Evolutionary conservation across 177 flowering plant genomes (phyloP), one percentile per base, ranked within the genome.

Genomic region (Vitis hybrid): DNA sequence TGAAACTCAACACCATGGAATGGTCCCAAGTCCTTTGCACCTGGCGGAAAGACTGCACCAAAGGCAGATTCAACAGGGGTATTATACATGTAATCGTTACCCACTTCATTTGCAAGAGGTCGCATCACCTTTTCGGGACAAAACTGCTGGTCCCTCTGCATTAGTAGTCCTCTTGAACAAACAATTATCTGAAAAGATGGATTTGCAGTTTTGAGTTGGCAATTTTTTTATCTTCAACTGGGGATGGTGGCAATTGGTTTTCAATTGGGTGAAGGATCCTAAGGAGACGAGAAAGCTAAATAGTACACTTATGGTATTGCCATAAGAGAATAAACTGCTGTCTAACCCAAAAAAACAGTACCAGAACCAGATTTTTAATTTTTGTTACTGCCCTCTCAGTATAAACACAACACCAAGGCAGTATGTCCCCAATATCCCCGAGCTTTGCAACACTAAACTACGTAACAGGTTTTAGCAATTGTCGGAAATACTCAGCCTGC

Each of bases 401-500:
- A 66, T 58, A 56, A 59, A 73, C 16, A 65, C 73, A 73, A 69
- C 63, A 11, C 39, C 63, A 76, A 34, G 45, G 64, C 70, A 74
- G 71, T 48, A 67, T 5, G 4, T 58, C 70, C 81, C 75, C 77
- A 76, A 70, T 31, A 1, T 29, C 69, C 73, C 57, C 15, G 19
- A 15, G 20, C 18, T 34, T 60, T 50, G 69, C 18, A 61, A 62
- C 13, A 69, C 51, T 63, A 74, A 58, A 80, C 93, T 89, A 91
- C 93, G 97, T 91, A 49, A 91, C 91, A 77, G 93, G 96, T 79
- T 90, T 90, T 67, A 90, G 96, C 88, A 90, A 82, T 78, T 90
- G 96, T 65, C 93, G 90, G 84, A 91, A 91, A 70, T 91, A 91
- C 73, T 90, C 90, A 53, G 90, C 93, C 91, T 89, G 87, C 55